Base-by-base conservation (phyloP, 140 eudicot genomes). In the Cichorium intybus region DNA sequence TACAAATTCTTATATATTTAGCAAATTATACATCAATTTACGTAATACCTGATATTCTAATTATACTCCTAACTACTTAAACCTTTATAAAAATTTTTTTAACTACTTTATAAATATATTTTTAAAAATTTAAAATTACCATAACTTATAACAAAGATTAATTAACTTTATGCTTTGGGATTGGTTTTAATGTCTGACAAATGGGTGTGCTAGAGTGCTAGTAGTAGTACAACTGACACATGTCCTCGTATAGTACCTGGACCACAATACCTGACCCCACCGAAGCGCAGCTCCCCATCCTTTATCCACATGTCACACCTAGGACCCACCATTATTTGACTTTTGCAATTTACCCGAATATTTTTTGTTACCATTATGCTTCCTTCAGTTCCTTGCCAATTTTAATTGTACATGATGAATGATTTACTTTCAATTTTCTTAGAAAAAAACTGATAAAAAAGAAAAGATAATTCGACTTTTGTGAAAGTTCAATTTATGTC, bases 261-360 rank as follows among this genome's bases (percentile, higher is more conserved):
- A 72, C 83, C 83, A 78, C 83, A 66, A 33, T 15, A 14, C 10
- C 52, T 65, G 70, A 41, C 79, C 75, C 73, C 48, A 46, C 24
- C 3, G 8, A 45, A 28, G 72, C 83, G 72, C 83, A 79, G 64
- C 60, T 50, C 39, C 35, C 27, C 55, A 17, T 17, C 12, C 43
- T 55, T 26, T 52, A 34, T 17, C 69, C 70, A 75, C 64, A 71
- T 74, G 52, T 41, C 54, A 48, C n/a, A 15, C 11, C 2, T 2
- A 6, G 70, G 77, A 39, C 77, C 82, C 69, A 51, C 66, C 16
- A 2, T 16, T 34, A 4, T 15, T 70, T 70, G 81, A 46, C 69
- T 35, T 67, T 70, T 33, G 12, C 63, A 3, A 28, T 29, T 10
- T 39, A 21, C 22, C 5, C 31, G 2, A 34, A 18, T n/a, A 9